Evolutionary conservation across 2,329 filamentous ascomycete genomes (phyloP).

Genomic region (Hymenoscyphus fraxineus): DNA sequence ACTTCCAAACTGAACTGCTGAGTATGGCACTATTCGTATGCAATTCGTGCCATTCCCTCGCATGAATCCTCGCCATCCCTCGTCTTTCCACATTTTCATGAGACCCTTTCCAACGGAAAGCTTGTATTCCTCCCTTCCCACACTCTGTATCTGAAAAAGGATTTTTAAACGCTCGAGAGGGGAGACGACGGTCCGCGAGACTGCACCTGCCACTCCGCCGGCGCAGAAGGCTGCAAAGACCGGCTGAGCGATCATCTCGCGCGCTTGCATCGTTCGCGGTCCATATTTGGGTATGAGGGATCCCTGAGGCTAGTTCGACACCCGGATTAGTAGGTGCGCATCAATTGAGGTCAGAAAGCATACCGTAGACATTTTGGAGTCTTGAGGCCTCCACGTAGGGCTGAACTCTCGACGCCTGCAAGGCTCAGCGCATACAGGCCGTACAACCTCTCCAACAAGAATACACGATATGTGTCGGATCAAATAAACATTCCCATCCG

Average conservation of each 20-base stretch:
- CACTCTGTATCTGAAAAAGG: constrained; percentile 92
- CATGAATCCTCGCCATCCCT: constrained; percentile 97
- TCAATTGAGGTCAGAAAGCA: constrained; percentile 15
- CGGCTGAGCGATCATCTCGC: constrained; percentile 67
- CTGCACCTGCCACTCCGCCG: constrained; percentile 88
- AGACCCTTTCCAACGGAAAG: constrained; percentile 85
- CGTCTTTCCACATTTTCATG: constrained; percentile 92
- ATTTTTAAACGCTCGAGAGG: constrained; percentile 96
- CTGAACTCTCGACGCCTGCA: constrained; percentile 12
- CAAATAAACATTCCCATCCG: constrained; percentile 21
- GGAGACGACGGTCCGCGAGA: constrained; percentile 96
- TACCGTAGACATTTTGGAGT: constrained; percentile 32
- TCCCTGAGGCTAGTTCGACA: not conserved
- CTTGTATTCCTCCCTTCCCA: constrained; percentile 87
- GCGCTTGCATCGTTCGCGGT: constrained; percentile 32
- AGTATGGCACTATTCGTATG: constrained; percentile 96
- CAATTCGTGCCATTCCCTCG: constrained; percentile 97
- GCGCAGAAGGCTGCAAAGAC: constrained; percentile 90
- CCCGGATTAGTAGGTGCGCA: constrained; percentile 11
- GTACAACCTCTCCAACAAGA: constrained; percentile 17
- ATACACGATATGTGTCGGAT: constrained; percentile 17
- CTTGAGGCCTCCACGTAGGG: constrained; percentile 16
- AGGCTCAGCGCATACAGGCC: constrained; percentile 21
- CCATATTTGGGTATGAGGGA: constrained; percentile 30
- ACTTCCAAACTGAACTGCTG: constrained; percentile 94